Conservation (phyloP, 202 grass and related monocot genomes). For the Carex sylvatica region DNA sequence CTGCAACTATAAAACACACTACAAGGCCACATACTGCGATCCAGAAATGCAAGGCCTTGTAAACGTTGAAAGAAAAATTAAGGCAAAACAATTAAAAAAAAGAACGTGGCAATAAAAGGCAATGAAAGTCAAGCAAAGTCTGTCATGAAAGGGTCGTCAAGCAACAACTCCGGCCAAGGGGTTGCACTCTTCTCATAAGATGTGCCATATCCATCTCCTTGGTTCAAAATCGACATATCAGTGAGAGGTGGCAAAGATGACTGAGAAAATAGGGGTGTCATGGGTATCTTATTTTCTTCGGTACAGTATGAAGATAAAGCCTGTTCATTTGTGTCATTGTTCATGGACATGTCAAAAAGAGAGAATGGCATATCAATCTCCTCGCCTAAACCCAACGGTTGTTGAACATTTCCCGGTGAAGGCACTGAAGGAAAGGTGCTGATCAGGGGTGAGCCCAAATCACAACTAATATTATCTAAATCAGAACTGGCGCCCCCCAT, state of each 20-base stretch:
- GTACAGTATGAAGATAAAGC: neutral
- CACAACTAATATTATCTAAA: constrained; percentile 23
- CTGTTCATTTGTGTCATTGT: constrained; percentile 31
- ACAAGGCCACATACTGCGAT: neutral
- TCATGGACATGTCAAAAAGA: constrained; percentile 26
- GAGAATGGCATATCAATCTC: constrained; percentile 23
- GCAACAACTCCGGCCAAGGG: constrained; percentile 63
- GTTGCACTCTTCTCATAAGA: constrained; percentile 34
- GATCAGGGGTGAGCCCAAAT: constrained; percentile 18
- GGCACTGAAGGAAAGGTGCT: neutral
- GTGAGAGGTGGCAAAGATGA: constrained; percentile 42
- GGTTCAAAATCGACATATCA: constrained; percentile 33
- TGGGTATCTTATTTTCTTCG: constrained; percentile 16
- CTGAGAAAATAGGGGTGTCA: neutral
- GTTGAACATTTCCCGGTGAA: constrained; percentile 3
- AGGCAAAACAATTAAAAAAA: neutral
- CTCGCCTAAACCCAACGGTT: constrained; percentile 19
- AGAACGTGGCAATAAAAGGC: neutral
- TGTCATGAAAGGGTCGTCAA: constrained; percentile 54
- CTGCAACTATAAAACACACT: neutral
- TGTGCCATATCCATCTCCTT: constrained; percentile 31
- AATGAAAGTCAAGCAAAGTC: constrained; percentile 44
- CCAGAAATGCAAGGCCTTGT: neutral
- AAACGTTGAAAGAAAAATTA: constrained; percentile 8
- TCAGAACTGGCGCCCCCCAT: neutral